These are phyloP conservation scores for Hypholoma sublateritium DNA, from an alignment of 768 basidiomycete species.

Conservation along the genomic window DNA sequence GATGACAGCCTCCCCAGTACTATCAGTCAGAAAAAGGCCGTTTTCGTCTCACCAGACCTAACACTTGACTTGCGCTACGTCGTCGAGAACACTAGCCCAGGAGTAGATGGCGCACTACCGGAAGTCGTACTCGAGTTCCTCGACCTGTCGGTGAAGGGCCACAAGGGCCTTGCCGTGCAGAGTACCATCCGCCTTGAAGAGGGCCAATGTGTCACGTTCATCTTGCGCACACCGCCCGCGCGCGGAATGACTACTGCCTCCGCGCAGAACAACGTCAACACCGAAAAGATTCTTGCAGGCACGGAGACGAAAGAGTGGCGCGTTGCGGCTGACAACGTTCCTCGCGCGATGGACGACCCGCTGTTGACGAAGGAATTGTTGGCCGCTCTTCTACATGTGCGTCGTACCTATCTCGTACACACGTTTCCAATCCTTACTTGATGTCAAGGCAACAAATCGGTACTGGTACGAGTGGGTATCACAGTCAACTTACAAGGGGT, in stretches of 20 bases:
- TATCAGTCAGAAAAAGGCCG: conserved; percentile 48
- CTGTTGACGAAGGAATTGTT: conserved; percentile 67
- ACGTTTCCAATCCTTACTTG: background rate
- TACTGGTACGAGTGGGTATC: conserved; percentile 93
- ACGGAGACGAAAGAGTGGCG: conserved; percentile 9
- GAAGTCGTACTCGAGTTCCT: conserved; percentile 56
- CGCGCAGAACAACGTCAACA: background rate
- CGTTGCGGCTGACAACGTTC: background rate
- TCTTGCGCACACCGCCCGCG: conserved; percentile 68
- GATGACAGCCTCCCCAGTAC: conserved; percentile 32
- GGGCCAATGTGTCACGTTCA: conserved; percentile 89
- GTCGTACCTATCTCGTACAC: conserved; percentile 13
- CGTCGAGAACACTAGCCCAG: conserved; percentile 42
- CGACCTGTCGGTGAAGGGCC: conserved; percentile 69
- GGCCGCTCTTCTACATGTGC: conserved; percentile 53
- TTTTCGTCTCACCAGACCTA: conserved; percentile 60
- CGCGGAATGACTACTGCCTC: background rate
- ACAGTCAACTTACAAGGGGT: conserved; percentile 85
- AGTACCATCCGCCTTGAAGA: conserved; percentile 66
- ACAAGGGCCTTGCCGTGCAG: conserved; percentile 67
- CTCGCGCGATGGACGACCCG: conserved; percentile 59
- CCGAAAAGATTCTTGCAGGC: background rate
- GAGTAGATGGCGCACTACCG: conserved; percentile 49
- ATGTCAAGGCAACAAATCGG: conserved; percentile 56
- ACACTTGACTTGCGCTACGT: conserved; percentile 79